Evolutionary conservation across 2,329 filamentous ascomycete species (phyloP).

Genomic region (Neocucurbitaria cava): DNA sequence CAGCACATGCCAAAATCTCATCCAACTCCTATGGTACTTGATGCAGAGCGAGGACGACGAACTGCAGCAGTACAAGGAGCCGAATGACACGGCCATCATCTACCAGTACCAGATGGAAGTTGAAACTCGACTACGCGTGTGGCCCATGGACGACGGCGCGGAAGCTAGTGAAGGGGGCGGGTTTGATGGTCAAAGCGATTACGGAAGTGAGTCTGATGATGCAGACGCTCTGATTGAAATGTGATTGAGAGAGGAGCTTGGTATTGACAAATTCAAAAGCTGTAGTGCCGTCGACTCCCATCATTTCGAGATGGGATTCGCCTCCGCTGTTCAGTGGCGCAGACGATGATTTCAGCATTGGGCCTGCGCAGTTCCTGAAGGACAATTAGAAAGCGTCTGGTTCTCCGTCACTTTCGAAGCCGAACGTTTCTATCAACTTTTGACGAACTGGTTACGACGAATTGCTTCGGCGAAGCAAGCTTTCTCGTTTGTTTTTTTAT

Average conservation of each 20-base stretch:
- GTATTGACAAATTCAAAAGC: conserved; percentile 1
- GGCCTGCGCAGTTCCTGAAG: not conserved
- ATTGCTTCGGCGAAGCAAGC: not conserved
- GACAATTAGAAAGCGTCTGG: not conserved
- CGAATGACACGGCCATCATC: conserved; percentile 33
- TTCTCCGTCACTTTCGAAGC: not conserved
- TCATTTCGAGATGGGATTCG: not conserved
- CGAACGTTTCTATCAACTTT: conserved; percentile 5
- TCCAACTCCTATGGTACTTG: conserved; percentile 27
- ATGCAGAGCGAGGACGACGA: conserved; percentile 26
- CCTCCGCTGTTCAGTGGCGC: not conserved
- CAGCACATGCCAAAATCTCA: conserved; percentile 23
- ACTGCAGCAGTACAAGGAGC: conserved; percentile 24
- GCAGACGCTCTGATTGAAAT: conserved; percentile 22
- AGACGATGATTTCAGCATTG: not conserved
- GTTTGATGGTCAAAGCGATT: conserved; percentile 45
- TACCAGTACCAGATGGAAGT: conserved; percentile 30
- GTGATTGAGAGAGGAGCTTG: conserved; percentile 9
- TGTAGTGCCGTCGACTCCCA: not conserved
- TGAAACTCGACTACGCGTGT: conserved; percentile 29
- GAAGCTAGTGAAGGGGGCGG: conserved; percentile 39
- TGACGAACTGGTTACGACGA: not conserved
- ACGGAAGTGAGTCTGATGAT: conserved; percentile 48
- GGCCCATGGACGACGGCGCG: conserved; percentile 37
- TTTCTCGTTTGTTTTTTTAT: not conserved